Evolutionary conservation across 108 stramenopile species (phyloP), one percentile per base, ranked within the genome.

Genomic region (Cyclostephanos tholiformis): DNA sequence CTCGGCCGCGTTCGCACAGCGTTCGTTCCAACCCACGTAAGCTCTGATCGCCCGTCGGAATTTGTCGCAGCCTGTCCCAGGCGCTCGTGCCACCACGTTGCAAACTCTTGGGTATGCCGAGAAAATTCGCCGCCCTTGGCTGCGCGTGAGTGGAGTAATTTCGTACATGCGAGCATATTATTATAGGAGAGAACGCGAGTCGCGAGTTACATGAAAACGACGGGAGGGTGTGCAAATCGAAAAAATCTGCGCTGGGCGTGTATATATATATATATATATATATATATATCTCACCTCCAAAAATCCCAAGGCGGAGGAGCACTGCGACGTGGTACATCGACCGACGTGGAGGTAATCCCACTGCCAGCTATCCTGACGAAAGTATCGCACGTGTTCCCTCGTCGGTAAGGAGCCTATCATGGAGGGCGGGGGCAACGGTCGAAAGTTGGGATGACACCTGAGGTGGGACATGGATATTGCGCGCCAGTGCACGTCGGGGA

Each of bases 361-460:
- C 65, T 95, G 94, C 94, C 94, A 95, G 5, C 88, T 89, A 26
- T 91, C 94, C 78, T 95, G 94, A 13, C 91, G 94, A 83, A 95
- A 92, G 4, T 73, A 60, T 0, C 88, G 84, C 0, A 84, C 91
- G 65, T 95, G 89, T 72, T 92, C 91, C 29, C 88, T 61, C 17
- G 73, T 69, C 17, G 83, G 79, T 1, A 95, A 36, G 12, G 41
- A 3, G 0, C 29, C 9, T 0, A 94, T 80, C 52, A 57, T 60
- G 46, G 82, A 84, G 6, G 90, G 79, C 12, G 71, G 71, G 4
- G 94, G 91, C 19, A 95, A 63, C 2, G 94, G 84, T 51, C 75
- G 74, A 44, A 92, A 91, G 35, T 75, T 69, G 1, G 94, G 94
- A 69, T 95, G 94, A 32, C 49, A 27, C 0, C 94, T 89, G n/a